Conservation (phyloP, 345 rosid genomes). For the Raphanus sativus region DNA sequence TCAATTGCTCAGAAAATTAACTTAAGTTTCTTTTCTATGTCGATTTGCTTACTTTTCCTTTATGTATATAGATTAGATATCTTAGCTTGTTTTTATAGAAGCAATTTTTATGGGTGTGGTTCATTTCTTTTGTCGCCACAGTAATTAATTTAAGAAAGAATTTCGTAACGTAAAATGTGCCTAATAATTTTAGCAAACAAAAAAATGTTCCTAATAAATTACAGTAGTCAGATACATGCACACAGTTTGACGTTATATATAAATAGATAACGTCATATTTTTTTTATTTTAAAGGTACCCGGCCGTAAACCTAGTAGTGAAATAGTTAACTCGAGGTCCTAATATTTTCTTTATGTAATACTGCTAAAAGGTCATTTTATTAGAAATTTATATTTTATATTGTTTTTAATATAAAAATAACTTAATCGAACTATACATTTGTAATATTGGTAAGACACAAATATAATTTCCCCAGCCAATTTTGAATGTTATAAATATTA, state of each 20-base stretch:
- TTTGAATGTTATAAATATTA: too few species aligned
- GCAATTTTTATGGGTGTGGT: background rate
- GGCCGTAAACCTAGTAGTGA: background rate
- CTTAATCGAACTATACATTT: background rate
- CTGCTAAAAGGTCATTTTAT: background rate
- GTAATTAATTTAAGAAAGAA: background rate
- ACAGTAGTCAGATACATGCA: background rate
- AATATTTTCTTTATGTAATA: background rate
- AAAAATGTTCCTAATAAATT: background rate
- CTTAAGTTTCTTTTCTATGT: slow-evolving; percentile 6
- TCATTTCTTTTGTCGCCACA: background rate
- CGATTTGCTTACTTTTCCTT: background rate
- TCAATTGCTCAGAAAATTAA: background rate
- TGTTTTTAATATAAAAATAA: too few species aligned
- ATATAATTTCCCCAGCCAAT: background rate
- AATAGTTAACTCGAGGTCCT: background rate
- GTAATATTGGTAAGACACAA: background rate
- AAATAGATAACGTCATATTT: too few species aligned
- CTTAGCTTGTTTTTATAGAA: background rate
- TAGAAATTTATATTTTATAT: too few species aligned
- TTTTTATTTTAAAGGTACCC: background rate
- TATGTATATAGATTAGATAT: background rate
- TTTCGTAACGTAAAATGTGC: background rate
- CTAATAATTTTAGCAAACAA: background rate
- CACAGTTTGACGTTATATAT: background rate